A percentile compares a stretch with the other conserved stretches of the same genome.
These are phyloP conservation scores for Scytalidium sp. DNA, from an alignment of 2,329 filamentous ascomycete genomes.

Conservation along the genomic window DNA sequence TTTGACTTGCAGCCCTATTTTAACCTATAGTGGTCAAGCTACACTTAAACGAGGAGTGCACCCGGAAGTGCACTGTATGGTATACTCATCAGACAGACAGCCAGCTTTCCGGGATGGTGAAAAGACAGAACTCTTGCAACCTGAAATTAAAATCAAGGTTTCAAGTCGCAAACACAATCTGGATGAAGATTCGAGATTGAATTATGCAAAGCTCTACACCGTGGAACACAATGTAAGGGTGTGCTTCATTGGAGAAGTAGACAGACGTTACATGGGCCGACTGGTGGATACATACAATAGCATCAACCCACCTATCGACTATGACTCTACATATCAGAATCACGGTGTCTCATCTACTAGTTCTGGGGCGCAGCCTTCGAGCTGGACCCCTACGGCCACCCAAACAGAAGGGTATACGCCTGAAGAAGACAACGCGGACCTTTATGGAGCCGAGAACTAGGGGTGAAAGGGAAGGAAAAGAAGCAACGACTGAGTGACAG, in stretches of 20 bases:
- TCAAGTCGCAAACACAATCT: constrained; percentile 6
- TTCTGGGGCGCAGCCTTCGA: too few species aligned
- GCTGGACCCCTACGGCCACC: too few species aligned
- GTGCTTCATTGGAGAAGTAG: constrained; percentile 19
- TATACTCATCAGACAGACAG: constrained; percentile 5
- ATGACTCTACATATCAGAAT: too few species aligned
- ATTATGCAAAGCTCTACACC: constrained; percentile 26
- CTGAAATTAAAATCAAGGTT: constrained; percentile 7
- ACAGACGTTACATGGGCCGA: constrained; percentile 1
- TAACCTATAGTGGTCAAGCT: constrained; percentile 13
- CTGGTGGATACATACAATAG: constrained; percentile 10
- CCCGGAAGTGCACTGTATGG: constrained; percentile 16
- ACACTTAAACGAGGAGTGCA: constrained; percentile 17
- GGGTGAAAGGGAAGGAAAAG: too few species aligned
- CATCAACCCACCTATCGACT: constrained; percentile 1
- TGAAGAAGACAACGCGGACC: too few species aligned
- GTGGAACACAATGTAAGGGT: constrained; percentile 24
- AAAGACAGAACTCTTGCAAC: constrained; percentile 2
- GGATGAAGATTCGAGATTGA: constrained; percentile 15
- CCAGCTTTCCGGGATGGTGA: constrained; percentile 3
- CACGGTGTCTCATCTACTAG: too few species aligned
- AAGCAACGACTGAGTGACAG: too few species aligned
- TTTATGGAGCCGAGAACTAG: too few species aligned
- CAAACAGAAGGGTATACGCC: too few species aligned
- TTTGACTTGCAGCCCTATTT: constrained; percentile 13